phyloP scores from a whole-genome alignment of 2,329 filamentous ascomycete species.

The Xylaria arbuscula region DNA sequence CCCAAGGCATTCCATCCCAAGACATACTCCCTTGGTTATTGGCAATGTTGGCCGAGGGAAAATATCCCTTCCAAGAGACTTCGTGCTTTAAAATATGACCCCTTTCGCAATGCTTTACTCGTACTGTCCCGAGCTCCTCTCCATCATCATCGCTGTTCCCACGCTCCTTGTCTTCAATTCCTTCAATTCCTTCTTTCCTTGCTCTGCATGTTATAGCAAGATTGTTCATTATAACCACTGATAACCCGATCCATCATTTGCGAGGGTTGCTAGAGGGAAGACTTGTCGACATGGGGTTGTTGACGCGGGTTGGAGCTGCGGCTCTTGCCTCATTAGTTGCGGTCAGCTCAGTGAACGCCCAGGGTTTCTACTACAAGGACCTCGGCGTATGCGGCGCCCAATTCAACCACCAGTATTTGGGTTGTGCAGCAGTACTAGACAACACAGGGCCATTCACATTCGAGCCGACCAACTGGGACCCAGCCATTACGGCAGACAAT shows the following conservation, averaged over 20 bases:
- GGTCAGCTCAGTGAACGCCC: slow-evolving; percentile 37
- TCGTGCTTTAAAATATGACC: slow-evolving; percentile 40
- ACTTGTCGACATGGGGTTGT: slow-evolving; percentile 41
- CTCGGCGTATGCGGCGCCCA: slow-evolving; percentile 15
- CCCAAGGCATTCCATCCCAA: slow-evolving; percentile 36
- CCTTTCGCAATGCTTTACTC: slow-evolving; percentile 14
- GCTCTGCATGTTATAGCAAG: background rate
- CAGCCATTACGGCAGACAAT: slow-evolving; percentile 20
- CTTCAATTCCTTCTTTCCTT: slow-evolving; percentile 24
- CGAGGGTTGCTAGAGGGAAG: slow-evolving; percentile 15
- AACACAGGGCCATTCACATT: slow-evolving; percentile 37
- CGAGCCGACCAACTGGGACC: slow-evolving; percentile 30
- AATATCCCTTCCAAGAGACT: slow-evolving; percentile 31
- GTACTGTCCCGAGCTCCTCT: slow-evolving; percentile 5
- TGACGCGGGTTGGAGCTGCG: slow-evolving; percentile 33
- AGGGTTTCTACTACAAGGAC: slow-evolving; percentile 39
- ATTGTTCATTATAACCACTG: background rate
- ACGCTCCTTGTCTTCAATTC: slow-evolving; percentile 31
- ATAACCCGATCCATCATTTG: background rate
- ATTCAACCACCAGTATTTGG: slow-evolving; percentile 36
- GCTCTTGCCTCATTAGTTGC: slow-evolving; percentile 40
- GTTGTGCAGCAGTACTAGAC: slow-evolving; percentile 31
- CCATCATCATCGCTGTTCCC: slow-evolving; percentile 10
- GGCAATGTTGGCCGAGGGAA: slow-evolving; percentile 3
- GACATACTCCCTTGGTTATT: slow-evolving; percentile 23